A percentile compares a stretch with the other conserved stretches of the same genome.
Conservation (phyloP, 1,284 basidiomycete genomes). For the Boletellus deceptivus region DNA sequence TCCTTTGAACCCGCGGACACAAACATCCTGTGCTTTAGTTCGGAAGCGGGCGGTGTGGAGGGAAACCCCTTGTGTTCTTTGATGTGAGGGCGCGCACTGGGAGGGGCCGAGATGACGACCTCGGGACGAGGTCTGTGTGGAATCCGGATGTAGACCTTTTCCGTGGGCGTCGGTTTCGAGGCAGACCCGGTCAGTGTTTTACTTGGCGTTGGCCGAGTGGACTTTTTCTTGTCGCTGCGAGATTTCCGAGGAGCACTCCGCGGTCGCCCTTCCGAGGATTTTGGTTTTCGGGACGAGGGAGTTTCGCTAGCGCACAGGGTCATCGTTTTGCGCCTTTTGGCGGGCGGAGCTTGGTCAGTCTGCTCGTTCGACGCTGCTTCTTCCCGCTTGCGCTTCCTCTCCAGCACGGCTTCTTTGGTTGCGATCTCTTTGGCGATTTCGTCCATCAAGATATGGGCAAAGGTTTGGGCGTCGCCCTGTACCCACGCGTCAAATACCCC, state of each 20-base stretch:
- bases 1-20: conserved; percentile 16
- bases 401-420: conserved; percentile 49
- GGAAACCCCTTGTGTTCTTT: conserved; percentile 17
- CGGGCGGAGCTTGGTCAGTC: conserved; percentile 17
- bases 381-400: conserved; percentile 52
- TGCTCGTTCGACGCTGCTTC: conserved; percentile 19
- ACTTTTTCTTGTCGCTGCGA: conserved; percentile 21
- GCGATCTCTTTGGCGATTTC: conserved; percentile 53
- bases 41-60: conserved; percentile 23
- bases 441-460: conserved; percentile 58
- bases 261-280: conserved; percentile 21
- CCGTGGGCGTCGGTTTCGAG: conserved; percentile 24
- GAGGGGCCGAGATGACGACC: conserved; percentile 20
- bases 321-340: conserved; percentile 28
- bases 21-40: conserved; percentile 21
- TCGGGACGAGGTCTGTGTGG: conserved; percentile 17
- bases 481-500: conserved; percentile 92
- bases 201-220: conserved; percentile 14
- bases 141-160: conserved; percentile 30
- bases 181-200: conserved; percentile 13
- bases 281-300: conserved; percentile 22
- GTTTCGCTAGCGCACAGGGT: conserved; percentile 15
- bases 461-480: conserved; percentile 83
- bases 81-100: conserved; percentile 6
- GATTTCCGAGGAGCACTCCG: conserved; percentile 32